These are phyloP conservation scores for Aureobasidium mangrovei DNA, from an alignment of 2,329 filamentous ascomycete species.

Conservation along the genomic window DNA sequence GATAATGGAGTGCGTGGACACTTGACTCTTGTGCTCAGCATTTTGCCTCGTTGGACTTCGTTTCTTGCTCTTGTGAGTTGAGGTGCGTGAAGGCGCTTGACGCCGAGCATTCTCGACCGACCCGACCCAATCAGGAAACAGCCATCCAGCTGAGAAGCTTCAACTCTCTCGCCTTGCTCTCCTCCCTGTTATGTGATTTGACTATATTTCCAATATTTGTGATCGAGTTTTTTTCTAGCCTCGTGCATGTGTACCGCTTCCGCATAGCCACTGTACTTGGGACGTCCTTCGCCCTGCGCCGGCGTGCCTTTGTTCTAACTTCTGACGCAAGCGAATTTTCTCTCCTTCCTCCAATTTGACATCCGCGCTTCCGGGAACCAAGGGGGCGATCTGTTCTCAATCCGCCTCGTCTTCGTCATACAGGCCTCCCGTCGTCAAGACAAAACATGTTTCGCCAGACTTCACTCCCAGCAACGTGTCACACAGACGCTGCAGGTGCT, in stretches of 20 bases:
- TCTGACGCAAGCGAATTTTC: slow-evolving; percentile 11
- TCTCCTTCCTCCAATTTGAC: slow-evolving; percentile 11
- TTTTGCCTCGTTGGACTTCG: slow-evolving; percentile 11
- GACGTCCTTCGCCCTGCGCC: not conserved
- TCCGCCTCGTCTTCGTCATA: not conserved
- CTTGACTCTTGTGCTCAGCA: slow-evolving; percentile 12
- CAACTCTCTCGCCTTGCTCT: not conserved
- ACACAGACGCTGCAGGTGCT: not conserved
- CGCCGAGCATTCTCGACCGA: not conserved
- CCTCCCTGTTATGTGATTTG: not conserved
- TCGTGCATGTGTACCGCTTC: not conserved
- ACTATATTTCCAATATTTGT: not conserved
- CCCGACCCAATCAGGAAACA: not conserved
- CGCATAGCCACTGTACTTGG: not conserved
- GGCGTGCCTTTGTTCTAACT: slow-evolving; percentile 11
- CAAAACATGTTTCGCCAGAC: not conserved
- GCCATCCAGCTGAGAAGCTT: too few relatives aligned
- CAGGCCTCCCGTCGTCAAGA: not conserved
- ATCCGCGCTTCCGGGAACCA: slow-evolving; percentile 11
- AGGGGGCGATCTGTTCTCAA: slow-evolving; percentile 10
- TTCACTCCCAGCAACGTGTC: not conserved
- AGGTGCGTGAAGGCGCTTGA: not conserved
- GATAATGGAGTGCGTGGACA: not conserved
- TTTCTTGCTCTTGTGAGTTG: not conserved
- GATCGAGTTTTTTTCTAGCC: too few relatives aligned